Base-by-base conservation (phyloP, 108 stramenopile genomes). In the Mediolabrus comicus region DNA sequence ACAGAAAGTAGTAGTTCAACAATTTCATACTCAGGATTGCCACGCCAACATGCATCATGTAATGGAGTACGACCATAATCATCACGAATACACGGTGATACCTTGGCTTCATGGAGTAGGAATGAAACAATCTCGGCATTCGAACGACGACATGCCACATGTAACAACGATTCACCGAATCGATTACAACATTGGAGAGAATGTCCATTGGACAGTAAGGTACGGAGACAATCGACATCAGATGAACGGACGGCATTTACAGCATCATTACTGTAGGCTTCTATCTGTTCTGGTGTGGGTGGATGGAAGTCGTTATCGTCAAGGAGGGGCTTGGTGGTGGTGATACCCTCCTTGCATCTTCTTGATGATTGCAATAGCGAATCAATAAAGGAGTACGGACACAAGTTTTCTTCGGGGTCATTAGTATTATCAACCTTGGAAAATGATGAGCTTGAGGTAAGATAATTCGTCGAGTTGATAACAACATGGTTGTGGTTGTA, bases 21-120 rank as follows among this genome's bases (percentile, higher is more conserved):
- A 56, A 92, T 80, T 3, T 68, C 77, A 27, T 84, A 72, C 52
- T 87, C 84, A 1, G 87, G 86, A 32, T 39, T 61, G 22, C 86
- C 83, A 71, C 88, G 71, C 95, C 95, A 96, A 53, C 89, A 94
- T 8, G 90, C 89, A 71, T 96, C 95, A 66, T 96, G 95, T 25
- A 96, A 67, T 19, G 91, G 90, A 19, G 89, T 96, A 7, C 92
- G 74, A 16, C 95, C 95, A 56, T 81, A 89, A 65, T 96, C 95
- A 78, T 96, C 95, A 28, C 79, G 46, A 31, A 89, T 81, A 2
- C 84, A 69, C 11, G 87, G 80, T 22, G 59, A 65, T 13, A 89
- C 75, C 9, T 71, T 54, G 8, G 74, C 65, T 34, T 85, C 82
- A 9, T 82, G 36, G 27, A 95, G 53, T 7, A 95, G 78, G 75